Evolutionary conservation across 331 rosid species (phyloP), one percentile per base, ranked within the genome.

Genomic region (Quercus tomentella): DNA sequence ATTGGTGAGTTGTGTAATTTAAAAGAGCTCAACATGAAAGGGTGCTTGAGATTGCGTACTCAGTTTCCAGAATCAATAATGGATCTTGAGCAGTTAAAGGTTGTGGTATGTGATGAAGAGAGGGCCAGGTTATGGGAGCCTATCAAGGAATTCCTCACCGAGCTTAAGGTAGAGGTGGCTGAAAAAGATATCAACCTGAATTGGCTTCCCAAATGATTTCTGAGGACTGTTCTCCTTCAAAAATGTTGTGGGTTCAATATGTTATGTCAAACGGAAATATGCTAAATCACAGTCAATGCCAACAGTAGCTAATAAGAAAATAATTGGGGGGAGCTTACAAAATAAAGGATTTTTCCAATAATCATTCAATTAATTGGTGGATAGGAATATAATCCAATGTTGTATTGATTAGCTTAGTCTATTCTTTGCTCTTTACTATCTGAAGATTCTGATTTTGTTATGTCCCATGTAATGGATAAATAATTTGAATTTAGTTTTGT

Each of bases 61-160:
- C 18, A 2, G 6, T 56, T 86, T 76, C 90, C 90, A 2, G 1
- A 4, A 2, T 84, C 92, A 7, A 33, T 82, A 21, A 6, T 18
- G 78, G 54, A 89, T 33, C 85, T 92, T 23, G 54, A 63, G 57
- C 74, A 63, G n/a, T 76, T 90, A 41, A 22, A 85, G 78, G 66
- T 15, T 35, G 91, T 92, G 57, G 66, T 85, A 4, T 94, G 98
- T 69, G 97, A 92, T 9, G 80, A 79, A 37, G 92, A 88, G 77
- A 76, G 54, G 2, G 83, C 74, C 56, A 35, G n/a, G 7, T 66
- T 75, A 15, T 85, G 84, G 83, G 74, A 73, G 78, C 22, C 14
- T 11, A 55, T 65, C 51, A 28, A 41, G 45, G 58, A 56, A 1
- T 37, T 20, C 78, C 71, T 17, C 77, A 45, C 31, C 21, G 20